These are phyloP conservation scores for Amylocarpus encephaloides DNA, from an alignment of 2,329 filamentous ascomycete genomes.

Conservation along the genomic window DNA sequence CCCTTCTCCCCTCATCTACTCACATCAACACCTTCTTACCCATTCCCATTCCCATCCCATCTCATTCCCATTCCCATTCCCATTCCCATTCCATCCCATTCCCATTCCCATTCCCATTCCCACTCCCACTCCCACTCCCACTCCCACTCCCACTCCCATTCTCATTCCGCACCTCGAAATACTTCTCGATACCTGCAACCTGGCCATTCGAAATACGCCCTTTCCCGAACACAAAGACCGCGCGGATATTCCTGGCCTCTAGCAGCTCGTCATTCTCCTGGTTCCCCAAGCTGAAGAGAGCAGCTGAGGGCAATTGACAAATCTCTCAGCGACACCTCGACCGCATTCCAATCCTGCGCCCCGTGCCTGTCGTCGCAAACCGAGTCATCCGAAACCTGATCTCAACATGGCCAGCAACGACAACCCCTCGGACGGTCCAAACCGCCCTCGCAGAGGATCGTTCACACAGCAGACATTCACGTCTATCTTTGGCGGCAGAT, in stretches of 20 bases:
- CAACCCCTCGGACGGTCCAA: conserved; percentile 34
- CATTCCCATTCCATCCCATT: conserved; percentile 1
- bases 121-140: not conserved
- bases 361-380: not conserved
- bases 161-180: not conserved
- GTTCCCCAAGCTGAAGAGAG: conserved; percentile 22
- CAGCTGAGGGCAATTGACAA: conserved; percentile 18
- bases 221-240: not conserved
- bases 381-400: not conserved
- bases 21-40: not conserved
- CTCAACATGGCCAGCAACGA: conserved; percentile 38
- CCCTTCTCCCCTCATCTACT: not conserved
- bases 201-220: not conserved
- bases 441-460: conserved; percentile 40
- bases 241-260: not conserved
- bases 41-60: not conserved
- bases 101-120: not conserved
- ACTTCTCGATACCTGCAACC: not conserved
- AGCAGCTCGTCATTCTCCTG: no score
- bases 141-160: no score
- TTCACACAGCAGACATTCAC: conserved; percentile 36
- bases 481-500: conserved; percentile 48
- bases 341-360: not conserved
- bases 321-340: conserved; percentile 13
- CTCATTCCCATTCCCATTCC: not conserved